Percentiles rank a stretch among this genome's conserved stretches.
Evolutionary conservation across 2,329 filamentous ascomycete genomes (phyloP).

Genomic region (Aspergillus latus): DNA sequence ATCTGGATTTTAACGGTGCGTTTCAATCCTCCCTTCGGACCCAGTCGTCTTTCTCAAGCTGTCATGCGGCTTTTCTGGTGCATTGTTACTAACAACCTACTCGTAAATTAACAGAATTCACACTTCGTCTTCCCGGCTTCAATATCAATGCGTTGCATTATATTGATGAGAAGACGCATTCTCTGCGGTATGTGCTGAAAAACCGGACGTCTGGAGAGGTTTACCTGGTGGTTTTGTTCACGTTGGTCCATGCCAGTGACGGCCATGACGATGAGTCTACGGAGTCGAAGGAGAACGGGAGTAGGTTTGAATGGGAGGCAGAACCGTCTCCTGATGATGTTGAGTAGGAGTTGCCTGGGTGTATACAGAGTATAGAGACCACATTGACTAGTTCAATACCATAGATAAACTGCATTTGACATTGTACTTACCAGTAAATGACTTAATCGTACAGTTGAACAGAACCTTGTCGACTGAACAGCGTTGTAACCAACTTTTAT

Average conservation of each 20-base stretch:
- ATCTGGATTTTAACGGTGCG: conserved; percentile 77
- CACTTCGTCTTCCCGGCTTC: conserved; percentile 40
- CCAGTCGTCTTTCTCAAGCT: background rate
- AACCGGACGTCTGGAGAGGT: conserved; percentile 71
- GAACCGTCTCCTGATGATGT: conserved; percentile 22
- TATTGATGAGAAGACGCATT: conserved; percentile 69
- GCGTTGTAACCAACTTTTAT: conserved; percentile 1
- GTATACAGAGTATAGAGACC: background rate
- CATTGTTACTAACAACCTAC: too few relatives aligned
- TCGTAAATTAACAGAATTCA: conserved; percentile 32
- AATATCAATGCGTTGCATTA: conserved; percentile 38
- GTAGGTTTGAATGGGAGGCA: conserved; percentile 28
- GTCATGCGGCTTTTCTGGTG: too few relatives aligned
- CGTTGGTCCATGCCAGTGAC: conserved; percentile 56
- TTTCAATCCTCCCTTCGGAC: background rate
- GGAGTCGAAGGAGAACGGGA: conserved; percentile 15
- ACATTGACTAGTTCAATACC: too few relatives aligned
- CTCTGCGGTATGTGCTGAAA: conserved; percentile 88
- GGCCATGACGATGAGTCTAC: conserved; percentile 5
- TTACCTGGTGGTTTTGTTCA: conserved; percentile 80
- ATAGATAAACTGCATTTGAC: too few relatives aligned
- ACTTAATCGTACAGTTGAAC: background rate
- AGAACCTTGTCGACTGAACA: background rate
- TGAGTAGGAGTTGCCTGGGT: conserved; percentile 12
- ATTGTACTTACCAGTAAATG: background rate